Base-by-base conservation (phyloP, 140 eudicot species). In the Anethum foeniculum region DNA sequence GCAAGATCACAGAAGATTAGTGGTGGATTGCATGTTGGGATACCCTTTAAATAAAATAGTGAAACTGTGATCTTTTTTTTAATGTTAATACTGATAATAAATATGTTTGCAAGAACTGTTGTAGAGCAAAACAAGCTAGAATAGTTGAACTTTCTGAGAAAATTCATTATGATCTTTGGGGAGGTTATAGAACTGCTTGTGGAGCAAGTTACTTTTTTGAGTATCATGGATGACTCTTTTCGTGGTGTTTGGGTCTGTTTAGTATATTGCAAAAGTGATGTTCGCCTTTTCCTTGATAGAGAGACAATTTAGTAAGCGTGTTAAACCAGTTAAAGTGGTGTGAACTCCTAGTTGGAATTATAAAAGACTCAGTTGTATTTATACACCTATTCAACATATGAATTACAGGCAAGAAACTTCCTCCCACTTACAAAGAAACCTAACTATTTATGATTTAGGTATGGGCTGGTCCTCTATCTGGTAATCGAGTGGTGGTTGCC, bases 381-480 rank as follows among this genome's bases (percentile, higher is more conserved):
- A n/a, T 58, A n/a, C 1, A 7, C 28, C 7, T 51, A 21, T 56
- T 56, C 9, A 58, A 23, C 67, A 58, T 23, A 58, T 58, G 67
- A 58, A 58, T 23, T 23, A 58, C 30, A 23, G 67, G 30, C 14
- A 3, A 58, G 28, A 58, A 32, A 60, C 32, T 60, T 25, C 69
- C 34, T 25, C 69, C 65, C 34, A 62, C 34, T 62, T 62, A 10
- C 11, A 13, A 25, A 0, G 16, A 62, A 62, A 62, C 69, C 32
- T 25, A 25, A 25, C 34, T 25, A 43, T n/a, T 0, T 23, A 15
- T 30, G 62, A 56, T 77, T 83, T 87, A 94, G 96, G 90, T 95
- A 49, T 95, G 99, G 99, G 97, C 97, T 30, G 99, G 99, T 41
- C 98, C 98, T 7, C 75, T 95, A 39, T 84, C 97, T 44, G 92